Evolutionary conservation across 805 yeast genomes (phyloP).

Genomic region (Zygoascus flipseniorum): DNA sequence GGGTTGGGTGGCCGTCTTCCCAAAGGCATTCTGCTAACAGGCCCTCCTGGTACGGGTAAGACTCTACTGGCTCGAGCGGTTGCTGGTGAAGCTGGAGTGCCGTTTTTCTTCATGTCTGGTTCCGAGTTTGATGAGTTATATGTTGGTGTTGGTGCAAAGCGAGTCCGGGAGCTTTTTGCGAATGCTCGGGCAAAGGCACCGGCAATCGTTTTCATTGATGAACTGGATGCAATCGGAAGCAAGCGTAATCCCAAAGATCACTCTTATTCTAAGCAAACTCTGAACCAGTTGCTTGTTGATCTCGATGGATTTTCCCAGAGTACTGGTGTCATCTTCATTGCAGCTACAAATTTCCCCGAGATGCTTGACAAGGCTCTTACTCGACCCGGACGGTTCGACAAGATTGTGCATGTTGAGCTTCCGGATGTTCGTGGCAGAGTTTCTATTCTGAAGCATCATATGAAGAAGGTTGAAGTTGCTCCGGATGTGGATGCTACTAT

Average conservation of each 20-base stretch:
- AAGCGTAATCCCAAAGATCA: conserved; percentile 96
- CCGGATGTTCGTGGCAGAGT: conserved; percentile 98
- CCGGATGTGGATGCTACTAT: conserved; percentile 80
- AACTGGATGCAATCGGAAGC: conserved; percentile 97
- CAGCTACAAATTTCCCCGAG: conserved; percentile 98
- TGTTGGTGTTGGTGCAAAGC: conserved; percentile 98
- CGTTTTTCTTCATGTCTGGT: conserved; percentile 91
- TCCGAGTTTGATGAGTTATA: conserved; percentile 97
- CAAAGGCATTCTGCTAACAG: conserved; percentile 91
- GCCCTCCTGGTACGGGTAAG: conserved; percentile 99
- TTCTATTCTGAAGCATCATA: conserved; percentile 83
- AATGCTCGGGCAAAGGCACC: conserved; percentile 96
- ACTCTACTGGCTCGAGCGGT: conserved; percentile 95
- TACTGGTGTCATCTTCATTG: conserved; percentile 89
- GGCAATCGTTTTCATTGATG: conserved; percentile 95
- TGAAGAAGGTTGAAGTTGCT: conserved; percentile 81
- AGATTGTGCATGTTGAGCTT: conserved; percentile 85
- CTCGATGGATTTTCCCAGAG: conserved; percentile 88
- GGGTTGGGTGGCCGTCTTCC: conserved; percentile 97
- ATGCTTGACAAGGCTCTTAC: conserved; percentile 93
- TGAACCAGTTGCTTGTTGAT: conserved; percentile 91
- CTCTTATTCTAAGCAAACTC: conserved; percentile 95
- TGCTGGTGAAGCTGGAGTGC: conserved; percentile 98
- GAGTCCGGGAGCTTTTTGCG: conserved; percentile 86
- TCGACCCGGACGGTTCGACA: conserved; percentile 97